Conservation (phyloP, 495 filamentous ascomycete species). For the Annulohypoxylon moriforme region DNA sequence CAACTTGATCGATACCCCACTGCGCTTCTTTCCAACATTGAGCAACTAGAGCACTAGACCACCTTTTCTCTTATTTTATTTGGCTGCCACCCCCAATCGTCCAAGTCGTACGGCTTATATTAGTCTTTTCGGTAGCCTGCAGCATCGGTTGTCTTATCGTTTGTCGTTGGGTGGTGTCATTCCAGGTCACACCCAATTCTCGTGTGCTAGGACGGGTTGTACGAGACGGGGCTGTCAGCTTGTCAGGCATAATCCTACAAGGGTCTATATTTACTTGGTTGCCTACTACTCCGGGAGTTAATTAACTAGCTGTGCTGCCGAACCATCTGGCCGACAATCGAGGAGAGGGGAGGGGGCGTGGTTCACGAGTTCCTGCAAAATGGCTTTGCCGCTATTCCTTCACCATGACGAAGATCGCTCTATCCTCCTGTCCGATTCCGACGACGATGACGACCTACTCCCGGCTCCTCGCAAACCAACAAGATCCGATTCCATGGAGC, state of each 20-base stretch:
- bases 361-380: conserved; percentile 31
- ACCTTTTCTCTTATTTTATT: conserved; percentile 4
- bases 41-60: neutral
- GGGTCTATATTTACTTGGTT: conserved; percentile 20
- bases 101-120: conserved; percentile 30
- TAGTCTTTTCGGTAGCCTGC: conserved; percentile 42
- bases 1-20: conserved; percentile 29
- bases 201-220: conserved; percentile 19
- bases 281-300: conserved; percentile 9
- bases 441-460: conserved; percentile 49
- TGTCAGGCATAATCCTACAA: conserved; percentile 11
- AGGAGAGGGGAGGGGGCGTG: conserved; percentile 38
- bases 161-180: conserved; percentile 25
- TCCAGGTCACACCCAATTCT: conserved; percentile 20
- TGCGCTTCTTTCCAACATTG: conserved; percentile 11
- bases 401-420: conserved; percentile 49
- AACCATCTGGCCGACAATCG: conserved; percentile 20
- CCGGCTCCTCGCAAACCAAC: conserved; percentile 36
- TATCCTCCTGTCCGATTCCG: conserved; percentile 47
- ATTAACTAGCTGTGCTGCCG: conserved; percentile 26
- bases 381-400: conserved; percentile 47
- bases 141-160: conserved; percentile 35
- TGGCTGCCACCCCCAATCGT: conserved; percentile 30
- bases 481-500: conserved; percentile 27
- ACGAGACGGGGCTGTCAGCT: conserved; percentile 35